These are phyloP conservation scores for Erodium chrysanthum DNA, from an alignment of 441 rosid species.

Conservation along the genomic window DNA sequence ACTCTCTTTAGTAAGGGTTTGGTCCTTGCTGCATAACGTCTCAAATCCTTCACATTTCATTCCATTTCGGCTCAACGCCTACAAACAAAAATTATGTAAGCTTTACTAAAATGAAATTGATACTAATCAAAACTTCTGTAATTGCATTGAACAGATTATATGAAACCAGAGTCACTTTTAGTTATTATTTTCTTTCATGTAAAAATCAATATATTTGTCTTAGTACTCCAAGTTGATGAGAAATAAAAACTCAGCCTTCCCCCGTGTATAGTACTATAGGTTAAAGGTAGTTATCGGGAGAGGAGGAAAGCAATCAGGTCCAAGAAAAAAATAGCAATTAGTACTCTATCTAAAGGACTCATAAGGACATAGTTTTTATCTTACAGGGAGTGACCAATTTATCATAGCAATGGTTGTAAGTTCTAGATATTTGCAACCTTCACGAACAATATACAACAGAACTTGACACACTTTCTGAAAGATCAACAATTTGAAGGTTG, in stretches of 20 bases:
- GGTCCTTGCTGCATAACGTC: slow-evolving; percentile 61
- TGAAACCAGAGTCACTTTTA: neutral
- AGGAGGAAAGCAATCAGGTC: neutral
- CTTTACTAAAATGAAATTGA: neutral
- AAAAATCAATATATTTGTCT: neutral
- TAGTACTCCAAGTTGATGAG: neutral
- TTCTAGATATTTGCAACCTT: neutral
- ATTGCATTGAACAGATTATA: neutral
- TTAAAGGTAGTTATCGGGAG: neutral
- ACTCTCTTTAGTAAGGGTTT: slow-evolving; percentile 66
- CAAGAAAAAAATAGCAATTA: neutral
- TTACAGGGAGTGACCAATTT: neutral
- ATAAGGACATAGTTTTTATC: neutral
- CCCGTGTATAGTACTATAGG: too few species aligned
- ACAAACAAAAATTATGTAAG: slow-evolving; percentile 7
- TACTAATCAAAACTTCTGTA: neutral
- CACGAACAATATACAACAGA: neutral
- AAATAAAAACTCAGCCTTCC: neutral
- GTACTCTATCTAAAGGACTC: neutral
- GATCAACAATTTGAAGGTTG: neutral
- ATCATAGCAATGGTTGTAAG: neutral
- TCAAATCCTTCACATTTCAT: slow-evolving; percentile 74
- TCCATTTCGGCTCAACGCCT: slow-evolving; percentile 56
- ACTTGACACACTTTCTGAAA: too few species aligned
- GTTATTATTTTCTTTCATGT: neutral